These are phyloP conservation scores for Pezicula radicicola DNA, from an alignment of 2,329 filamentous ascomycete species.

Conservation along the genomic window DNA sequence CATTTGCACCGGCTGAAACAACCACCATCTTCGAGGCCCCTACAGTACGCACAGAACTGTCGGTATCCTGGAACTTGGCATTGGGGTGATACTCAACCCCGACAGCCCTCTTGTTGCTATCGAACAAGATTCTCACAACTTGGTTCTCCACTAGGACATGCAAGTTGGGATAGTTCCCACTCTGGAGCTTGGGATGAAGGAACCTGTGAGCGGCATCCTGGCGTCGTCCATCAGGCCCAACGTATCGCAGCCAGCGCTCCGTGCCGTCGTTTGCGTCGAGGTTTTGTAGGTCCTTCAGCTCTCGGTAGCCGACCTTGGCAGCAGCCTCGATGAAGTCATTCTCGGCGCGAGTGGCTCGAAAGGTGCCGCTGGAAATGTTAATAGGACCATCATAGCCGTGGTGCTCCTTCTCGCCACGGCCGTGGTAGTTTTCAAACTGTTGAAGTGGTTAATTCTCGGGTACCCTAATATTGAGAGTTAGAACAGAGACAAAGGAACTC, in stretches of 20 bases:
- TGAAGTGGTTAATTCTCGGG: neutral
- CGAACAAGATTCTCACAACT: constrained; percentile 50
- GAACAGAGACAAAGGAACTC: neutral
- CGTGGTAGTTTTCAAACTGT: constrained; percentile 50
- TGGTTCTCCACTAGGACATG: constrained; percentile 53
- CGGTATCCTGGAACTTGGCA: constrained; percentile 33
- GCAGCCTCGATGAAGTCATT: constrained; percentile 47
- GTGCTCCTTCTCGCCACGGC: constrained; percentile 13
- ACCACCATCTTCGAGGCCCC: constrained; percentile 50
- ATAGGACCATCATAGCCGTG: constrained; percentile 53
- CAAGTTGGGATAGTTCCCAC: constrained; percentile 48
- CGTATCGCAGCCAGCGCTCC: constrained; percentile 41
- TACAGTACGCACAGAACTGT: constrained; percentile 29
- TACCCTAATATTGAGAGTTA: neutral
- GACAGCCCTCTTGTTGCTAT: constrained; percentile 39
- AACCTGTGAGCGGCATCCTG: constrained; percentile 53
- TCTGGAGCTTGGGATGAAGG: constrained; percentile 44
- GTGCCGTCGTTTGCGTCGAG: constrained; percentile 33
- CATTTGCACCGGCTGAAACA: constrained; percentile 30
- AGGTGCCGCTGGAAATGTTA: constrained; percentile 47
- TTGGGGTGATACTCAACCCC: constrained; percentile 54
- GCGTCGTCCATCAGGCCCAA: constrained; percentile 44
- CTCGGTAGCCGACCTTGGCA: constrained; percentile 41
- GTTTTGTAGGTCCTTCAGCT: constrained; percentile 48
- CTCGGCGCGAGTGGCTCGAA: constrained; percentile 31